A percentile compares a stretch with the other conserved stretches of the same genome.
These are phyloP conservation scores for Epichloe uncinata DNA, from an alignment of 2,329 filamentous ascomycete genomes.

Conservation along the genomic window DNA sequence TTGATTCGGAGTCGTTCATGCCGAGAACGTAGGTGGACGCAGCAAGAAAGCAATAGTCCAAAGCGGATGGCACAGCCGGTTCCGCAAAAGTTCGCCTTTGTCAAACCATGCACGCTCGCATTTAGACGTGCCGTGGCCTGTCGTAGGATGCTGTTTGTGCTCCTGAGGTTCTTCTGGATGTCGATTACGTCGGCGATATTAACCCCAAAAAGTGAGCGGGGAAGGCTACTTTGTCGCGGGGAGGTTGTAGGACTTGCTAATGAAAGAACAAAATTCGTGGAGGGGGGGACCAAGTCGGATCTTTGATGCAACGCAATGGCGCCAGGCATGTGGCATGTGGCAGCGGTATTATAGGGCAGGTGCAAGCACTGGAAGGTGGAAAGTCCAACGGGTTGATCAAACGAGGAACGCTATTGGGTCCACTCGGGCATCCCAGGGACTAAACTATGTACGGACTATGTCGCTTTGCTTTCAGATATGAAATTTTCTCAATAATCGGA, in stretches of 20 bases:
- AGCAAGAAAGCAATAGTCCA: conserved; percentile 2
- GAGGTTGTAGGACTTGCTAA: not conserved
- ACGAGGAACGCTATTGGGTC: too few species aligned
- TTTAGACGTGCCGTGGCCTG: not conserved
- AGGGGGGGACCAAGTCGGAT: not conserved
- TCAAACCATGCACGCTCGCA: conserved; percentile 5
- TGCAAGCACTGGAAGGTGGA: too few species aligned
- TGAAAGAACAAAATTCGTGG: not conserved
- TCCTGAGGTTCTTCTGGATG: not conserved
- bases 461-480: too few species aligned
- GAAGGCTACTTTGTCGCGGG: not conserved
- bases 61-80: conserved; percentile 5
- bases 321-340: not conserved
- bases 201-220: not conserved
- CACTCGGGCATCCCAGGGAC: too few species aligned
- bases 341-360: too few species aligned
- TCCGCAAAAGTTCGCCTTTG: not conserved
- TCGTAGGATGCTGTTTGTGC: not conserved
- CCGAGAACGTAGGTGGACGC: not conserved
- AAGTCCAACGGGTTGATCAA: too few species aligned
- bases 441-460: too few species aligned
- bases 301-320: not conserved
- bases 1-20: conserved; percentile 21
- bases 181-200: not conserved
- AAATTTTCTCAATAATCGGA: too few species aligned